Evolutionary conservation across 768 basidiomycete genomes (phyloP).

Genomic region (Rhodotorula graminis): DNA sequence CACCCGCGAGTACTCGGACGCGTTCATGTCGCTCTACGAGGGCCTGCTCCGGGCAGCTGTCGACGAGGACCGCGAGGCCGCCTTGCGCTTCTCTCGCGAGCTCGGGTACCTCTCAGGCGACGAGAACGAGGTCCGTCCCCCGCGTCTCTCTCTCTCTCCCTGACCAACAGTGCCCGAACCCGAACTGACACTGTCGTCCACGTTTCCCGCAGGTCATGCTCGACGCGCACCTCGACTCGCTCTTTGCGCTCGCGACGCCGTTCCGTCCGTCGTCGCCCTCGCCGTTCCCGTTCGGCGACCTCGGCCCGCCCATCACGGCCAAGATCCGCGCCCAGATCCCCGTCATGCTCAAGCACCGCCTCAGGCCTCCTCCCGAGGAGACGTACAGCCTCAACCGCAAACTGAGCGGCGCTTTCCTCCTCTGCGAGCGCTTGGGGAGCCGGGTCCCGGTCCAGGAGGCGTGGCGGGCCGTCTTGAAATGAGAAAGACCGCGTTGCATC

Average conservation of each 20-base stretch:
- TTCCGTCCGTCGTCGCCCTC: constrained; percentile 64
- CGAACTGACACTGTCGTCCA: too few species aligned
- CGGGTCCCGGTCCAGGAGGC: constrained; percentile 65
- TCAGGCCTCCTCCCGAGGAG: constrained; percentile 88
- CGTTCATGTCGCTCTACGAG: constrained; percentile 85
- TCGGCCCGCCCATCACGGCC: constrained; percentile 60
- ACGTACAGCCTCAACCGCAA: constrained; percentile 87
- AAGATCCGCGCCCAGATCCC: constrained; percentile 77
- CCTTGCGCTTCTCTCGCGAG: constrained; percentile 67
- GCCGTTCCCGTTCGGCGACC: constrained; percentile 66
- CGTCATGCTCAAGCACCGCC: constrained; percentile 76
- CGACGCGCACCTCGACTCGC: constrained; percentile 74
- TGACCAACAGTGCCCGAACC: neutral
- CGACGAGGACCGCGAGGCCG: constrained; percentile 60
- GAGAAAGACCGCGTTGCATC: too few species aligned
- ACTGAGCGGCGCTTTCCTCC: constrained; percentile 50
- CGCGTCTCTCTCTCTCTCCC: neutral
- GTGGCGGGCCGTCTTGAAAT: constrained; percentile 48
- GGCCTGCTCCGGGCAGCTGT: constrained; percentile 76
- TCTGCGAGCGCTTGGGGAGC: constrained; percentile 61
- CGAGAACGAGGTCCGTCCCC: constrained; percentile 68
- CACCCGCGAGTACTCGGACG: constrained; percentile 73
- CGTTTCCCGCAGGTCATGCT: constrained; percentile 74
- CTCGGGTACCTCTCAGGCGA: constrained; percentile 86
- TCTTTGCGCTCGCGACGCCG: constrained; percentile 77